Evolutionary conservation across 768 basidiomycete genomes (phyloP).

Genomic region (Lentinula raphanica): DNA sequence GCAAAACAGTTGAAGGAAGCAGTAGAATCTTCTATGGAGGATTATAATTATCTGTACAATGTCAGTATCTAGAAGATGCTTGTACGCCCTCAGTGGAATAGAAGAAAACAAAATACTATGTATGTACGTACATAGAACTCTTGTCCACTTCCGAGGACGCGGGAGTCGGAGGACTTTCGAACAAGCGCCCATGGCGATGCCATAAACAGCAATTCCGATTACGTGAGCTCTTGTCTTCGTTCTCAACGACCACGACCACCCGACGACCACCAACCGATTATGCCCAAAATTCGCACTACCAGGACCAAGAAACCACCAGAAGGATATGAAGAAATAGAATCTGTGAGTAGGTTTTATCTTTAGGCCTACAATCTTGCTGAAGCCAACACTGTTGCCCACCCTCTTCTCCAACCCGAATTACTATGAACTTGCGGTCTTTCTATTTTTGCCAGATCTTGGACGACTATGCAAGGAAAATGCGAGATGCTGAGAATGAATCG

Average conservation of each 20-base stretch:
- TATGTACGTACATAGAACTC: too few species aligned
- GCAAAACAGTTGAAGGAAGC: background rate
- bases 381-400: background rate
- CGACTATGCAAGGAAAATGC: conserved; percentile 98
- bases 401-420: too few species aligned
- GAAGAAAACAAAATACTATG: too few species aligned
- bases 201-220: background rate
- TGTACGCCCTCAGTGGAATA: too few species aligned
- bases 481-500: conserved; percentile 96
- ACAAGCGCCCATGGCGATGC: too few species aligned
- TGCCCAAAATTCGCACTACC: conserved; percentile 92
- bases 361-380: conserved; percentile 1
- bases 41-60: background rate
- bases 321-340: conserved; percentile 91
- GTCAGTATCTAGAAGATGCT: background rate
- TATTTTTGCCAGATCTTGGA: conserved; percentile 97
- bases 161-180: too few species aligned
- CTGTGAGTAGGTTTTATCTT: conserved; percentile 35
- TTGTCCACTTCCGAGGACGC: too few species aligned
- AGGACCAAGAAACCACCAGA: conserved; percentile 94
- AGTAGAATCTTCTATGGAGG: conserved; percentile 1
- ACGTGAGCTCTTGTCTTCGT: background rate
- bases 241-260: background rate
- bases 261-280: conserved; percentile 29
- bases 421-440: too few species aligned